These are phyloP conservation scores for Scleroderma bovista DNA, from an alignment of 768 basidiomycete species.

Conservation along the genomic window DNA sequence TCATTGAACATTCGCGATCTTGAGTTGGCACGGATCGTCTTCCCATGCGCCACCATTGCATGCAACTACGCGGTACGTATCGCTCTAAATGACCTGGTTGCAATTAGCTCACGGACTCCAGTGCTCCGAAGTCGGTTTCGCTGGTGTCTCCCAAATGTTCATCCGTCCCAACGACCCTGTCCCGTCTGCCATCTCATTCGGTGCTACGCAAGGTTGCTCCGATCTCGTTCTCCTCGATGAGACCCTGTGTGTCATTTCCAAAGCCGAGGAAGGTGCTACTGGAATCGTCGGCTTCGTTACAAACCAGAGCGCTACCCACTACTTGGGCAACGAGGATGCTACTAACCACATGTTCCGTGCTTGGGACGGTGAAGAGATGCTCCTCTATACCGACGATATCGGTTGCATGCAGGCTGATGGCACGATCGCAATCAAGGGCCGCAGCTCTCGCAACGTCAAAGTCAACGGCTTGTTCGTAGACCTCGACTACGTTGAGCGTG, in stretches of 20 bases:
- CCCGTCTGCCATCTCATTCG: constrained; percentile 22
- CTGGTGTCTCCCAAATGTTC: constrained; percentile 27
- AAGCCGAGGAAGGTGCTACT: constrained; percentile 16
- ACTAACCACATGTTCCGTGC: constrained; percentile 25
- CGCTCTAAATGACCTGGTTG: not conserved
- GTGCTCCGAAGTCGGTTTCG: constrained; percentile 28
- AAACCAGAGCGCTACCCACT: constrained; percentile 21
- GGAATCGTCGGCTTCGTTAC: constrained; percentile 26
- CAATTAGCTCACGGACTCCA: not conserved
- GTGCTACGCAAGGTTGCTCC: constrained; percentile 23
- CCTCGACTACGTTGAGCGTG: constrained; percentile 23
- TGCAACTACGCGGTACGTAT: constrained; percentile 27
- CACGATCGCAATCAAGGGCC: constrained; percentile 21
- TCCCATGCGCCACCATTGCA: constrained; percentile 23
- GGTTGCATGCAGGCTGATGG: constrained; percentile 24
- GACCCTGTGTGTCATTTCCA: constrained; percentile 17
- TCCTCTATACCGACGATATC: constrained; percentile 27
- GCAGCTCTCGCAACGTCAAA: constrained; percentile 27
- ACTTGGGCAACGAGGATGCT: constrained; percentile 22
- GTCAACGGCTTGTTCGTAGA: constrained; percentile 26
- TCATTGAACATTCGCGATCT: constrained; percentile 20
- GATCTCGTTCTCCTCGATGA: constrained; percentile 24
- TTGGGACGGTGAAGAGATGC: constrained; percentile 16
- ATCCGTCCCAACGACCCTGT: constrained; percentile 20
- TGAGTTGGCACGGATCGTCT: constrained; percentile 19